Evolutionary conservation across 352 stramenopile species (phyloP), one percentile per base, ranked within the genome.

Genomic region (Pythium oligandrum): DNA sequence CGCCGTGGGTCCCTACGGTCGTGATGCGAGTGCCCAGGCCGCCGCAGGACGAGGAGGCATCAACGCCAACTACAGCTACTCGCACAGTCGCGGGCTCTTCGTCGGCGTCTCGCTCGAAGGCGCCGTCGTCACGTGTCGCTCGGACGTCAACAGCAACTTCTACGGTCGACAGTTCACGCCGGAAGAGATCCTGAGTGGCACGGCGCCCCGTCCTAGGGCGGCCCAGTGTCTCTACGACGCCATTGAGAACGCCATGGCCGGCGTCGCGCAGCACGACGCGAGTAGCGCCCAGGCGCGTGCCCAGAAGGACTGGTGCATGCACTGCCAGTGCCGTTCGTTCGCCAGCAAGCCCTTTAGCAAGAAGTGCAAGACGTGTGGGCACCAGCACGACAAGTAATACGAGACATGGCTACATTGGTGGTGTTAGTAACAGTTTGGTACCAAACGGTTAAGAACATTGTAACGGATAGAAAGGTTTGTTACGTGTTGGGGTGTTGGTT

Each of bases 111-210:
- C 88, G 0, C 69, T 98, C 38, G 88, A 97, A 59, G 94, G 94
- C n/a, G 89, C 90, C 32, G 67, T 98, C 6, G 89, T 98, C 57
- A 85, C 84, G 10, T 87, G 82, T 31, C 75, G 95, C 4, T 71
- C 90, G n/a, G 75, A 96, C 36, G 88, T 96, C 46, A 98, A 98
- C 71, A 91, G 90, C 68, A 96, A 96, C 40, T 98, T 98, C 67
- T 98, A 98, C 66, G 91, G 91, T 30, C 72, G 86, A 52, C 73
- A 93, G 48, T 55, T 90, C 8, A 87, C 78, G n/a, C 78, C 84
- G 0, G 71, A 86, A 36, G 75, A 86, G 48, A 92, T 95, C 53
- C 58, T 95, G 49, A 80, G 54, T 30, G 86, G 86, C 9, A 46
- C 58, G 1, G 66, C 92, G 12, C 59, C 66, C 7, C 79, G 60